Conservation (phyloP, 768 basidiomycete species). For the Flagelloscypha sp. region DNA sequence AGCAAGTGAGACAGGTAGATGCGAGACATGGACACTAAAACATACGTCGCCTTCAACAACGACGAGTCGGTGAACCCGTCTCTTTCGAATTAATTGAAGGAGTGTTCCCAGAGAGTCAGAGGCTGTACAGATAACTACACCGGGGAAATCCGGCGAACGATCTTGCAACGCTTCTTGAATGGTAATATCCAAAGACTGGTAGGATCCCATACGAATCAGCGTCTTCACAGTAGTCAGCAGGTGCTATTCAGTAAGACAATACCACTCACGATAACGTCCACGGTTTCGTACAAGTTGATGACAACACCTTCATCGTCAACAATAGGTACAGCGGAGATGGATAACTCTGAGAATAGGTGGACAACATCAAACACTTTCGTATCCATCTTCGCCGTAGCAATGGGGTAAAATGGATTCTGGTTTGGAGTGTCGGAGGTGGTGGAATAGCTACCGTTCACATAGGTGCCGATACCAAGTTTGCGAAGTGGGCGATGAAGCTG, state of each 20-base stretch:
- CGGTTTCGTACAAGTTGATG: constrained; percentile 94
- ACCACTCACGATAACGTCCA: constrained; percentile 87
- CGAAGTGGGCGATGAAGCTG: constrained; percentile 75
- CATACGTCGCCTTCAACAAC: constrained; percentile 88
- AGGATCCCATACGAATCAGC: constrained; percentile 87
- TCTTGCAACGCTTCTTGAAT: constrained; percentile 88
- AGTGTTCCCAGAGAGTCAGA: constrained; percentile 87
- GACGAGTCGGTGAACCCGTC: constrained; percentile 88
- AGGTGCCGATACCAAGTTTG: constrained; percentile 89
- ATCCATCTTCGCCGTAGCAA: constrained; percentile 82
- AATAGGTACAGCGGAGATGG: constrained; percentile 96
- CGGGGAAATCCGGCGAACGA: constrained; percentile 91
- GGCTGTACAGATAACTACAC: constrained; percentile 92
- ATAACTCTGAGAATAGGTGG: constrained; percentile 93
- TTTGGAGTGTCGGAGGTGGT: constrained; percentile 36
- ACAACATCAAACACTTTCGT: constrained; percentile 98
- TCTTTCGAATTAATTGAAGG: constrained; percentile 85
- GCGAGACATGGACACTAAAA: constrained; percentile 5
- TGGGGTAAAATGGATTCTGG: constrained; percentile 75
- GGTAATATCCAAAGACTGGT: constrained; percentile 92
- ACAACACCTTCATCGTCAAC: constrained; percentile 89
- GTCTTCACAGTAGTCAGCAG: constrained; percentile 45
- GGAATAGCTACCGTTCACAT: constrained; percentile 49
- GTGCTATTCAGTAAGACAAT: constrained; percentile 8
- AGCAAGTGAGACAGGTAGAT: constrained; percentile 2